Evolutionary conservation across 768 basidiomycete genomes (phyloP), one percentile per base, ranked within the genome.

Genomic region (Calocera cornea): DNA sequence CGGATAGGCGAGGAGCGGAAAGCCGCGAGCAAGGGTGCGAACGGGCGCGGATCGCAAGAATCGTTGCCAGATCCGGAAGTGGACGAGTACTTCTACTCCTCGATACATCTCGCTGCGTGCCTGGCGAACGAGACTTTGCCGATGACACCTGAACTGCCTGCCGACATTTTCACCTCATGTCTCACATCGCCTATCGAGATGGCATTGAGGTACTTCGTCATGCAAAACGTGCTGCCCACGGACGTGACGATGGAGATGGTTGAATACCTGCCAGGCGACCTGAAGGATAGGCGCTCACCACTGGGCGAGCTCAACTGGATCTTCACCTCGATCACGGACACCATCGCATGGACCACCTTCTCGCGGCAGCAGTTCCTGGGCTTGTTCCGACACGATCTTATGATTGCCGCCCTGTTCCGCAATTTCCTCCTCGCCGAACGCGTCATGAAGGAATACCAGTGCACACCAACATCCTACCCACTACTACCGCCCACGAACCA

Each of bases 251-350:
- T 88, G 33, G 93, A 97, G 73, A 90, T 93, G 89, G 88, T 95
- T 36, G 86, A 90, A 83, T 90, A 94, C 75, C 84, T 99, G 14
- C 97, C 97, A 0, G 97, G 97, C 10, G 95, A 97, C 74, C 83
- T 98, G 68, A 97, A 95, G 77, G 97, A 99, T 74, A 84, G 97
- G 22, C 85, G 95, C 29, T 98, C 97, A 0, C 95, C 97, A 1
- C 80, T 99, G 0, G 97, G 97, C 64, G 97, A 99, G 78, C 84
- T 99, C n/a, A 97, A 95, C 75, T 99, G 97, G 97, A 98, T 98
- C 70, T 98, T 98, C 78, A 98, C 94, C 0, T 93, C 95, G 36
- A 91, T 99, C 67, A 98, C 97, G 17, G 97, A 99, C 77, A 98
- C 97, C 10, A 98, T 99, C 69, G 97, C 97, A 7, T 99, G 97